These are phyloP conservation scores for Xanthoconium stramineum DNA, from an alignment of 768 basidiomycete species.

Conservation along the genomic window DNA sequence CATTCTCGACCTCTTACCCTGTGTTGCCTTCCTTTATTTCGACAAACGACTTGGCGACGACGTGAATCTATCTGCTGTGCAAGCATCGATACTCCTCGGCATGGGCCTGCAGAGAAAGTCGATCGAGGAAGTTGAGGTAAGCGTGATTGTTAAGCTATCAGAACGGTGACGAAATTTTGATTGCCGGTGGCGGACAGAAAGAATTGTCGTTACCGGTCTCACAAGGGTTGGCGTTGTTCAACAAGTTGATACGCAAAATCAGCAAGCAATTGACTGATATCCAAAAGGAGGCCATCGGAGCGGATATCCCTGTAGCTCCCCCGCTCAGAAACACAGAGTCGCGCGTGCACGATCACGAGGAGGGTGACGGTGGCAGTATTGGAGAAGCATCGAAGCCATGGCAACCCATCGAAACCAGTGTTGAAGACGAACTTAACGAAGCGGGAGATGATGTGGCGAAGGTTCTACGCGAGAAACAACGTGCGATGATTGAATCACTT, in stretches of 20 bases:
- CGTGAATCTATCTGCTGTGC: conserved; percentile 76
- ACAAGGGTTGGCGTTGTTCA: conserved; percentile 87
- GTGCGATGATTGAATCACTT: conserved; percentile 83
- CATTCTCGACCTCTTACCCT: conserved; percentile 87
- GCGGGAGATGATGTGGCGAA: conserved; percentile 68
- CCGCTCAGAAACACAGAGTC: conserved; percentile 20
- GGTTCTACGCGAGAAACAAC: conserved; percentile 63
- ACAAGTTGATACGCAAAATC: conserved; percentile 85
- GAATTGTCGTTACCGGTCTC: conserved; percentile 84
- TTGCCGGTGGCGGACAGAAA: conserved; percentile 38
- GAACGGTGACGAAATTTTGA: not conserved
- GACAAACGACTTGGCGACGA: conserved; percentile 65
- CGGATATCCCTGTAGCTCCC: conserved; percentile 50
- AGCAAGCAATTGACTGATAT: conserved; percentile 71
- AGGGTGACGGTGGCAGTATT: conserved; percentile 1
- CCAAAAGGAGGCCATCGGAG: conserved; percentile 73
- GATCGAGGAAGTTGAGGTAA: conserved; percentile 85
- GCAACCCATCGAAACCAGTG: conserved; percentile 42
- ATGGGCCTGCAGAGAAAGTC: conserved; percentile 87
- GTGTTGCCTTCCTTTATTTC: conserved; percentile 80
- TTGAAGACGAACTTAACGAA: conserved; percentile 71
- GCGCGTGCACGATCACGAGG: conserved; percentile 13
- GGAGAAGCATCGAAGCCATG: conserved; percentile 24
- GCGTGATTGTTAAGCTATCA: conserved; percentile 11
- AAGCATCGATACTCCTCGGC: conserved; percentile 87